Evolutionary conservation across 1,284 basidiomycete species (phyloP).

Genomic region (Tylopilus orsonianus): DNA sequence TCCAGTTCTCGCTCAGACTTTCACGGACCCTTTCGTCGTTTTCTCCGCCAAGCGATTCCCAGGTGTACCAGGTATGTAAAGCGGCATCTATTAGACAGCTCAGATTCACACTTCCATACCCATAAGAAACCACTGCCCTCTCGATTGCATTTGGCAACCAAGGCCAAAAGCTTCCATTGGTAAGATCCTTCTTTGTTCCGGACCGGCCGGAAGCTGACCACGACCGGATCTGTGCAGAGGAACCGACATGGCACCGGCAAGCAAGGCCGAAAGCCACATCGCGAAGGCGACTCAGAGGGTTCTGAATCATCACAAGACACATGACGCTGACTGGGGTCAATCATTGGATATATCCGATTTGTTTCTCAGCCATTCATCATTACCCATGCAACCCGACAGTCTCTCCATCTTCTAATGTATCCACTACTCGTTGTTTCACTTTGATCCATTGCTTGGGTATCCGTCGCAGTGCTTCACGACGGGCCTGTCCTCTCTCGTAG

Average conservation of each 20-base stretch:
- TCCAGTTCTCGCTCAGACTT: conserved; percentile 79
- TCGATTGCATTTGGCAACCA: conserved; percentile 91
- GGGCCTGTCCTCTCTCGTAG: conserved; percentile 37
- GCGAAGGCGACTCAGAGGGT: conserved; percentile 52
- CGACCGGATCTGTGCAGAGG: conserved; percentile 43
- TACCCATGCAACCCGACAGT: conserved; percentile 25
- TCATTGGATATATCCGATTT: conserved; percentile 14
- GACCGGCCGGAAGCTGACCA: conserved; percentile 29
- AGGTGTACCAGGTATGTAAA: conserved; percentile 76
- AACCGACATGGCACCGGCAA: conserved; percentile 67
- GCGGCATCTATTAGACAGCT: conserved; percentile 12
- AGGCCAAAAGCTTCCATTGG: conserved; percentile 86
- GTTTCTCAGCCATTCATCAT: conserved; percentile 21
- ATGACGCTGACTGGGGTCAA: conserved; percentile 20
- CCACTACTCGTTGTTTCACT: conserved; percentile 18
- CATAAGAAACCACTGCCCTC: conserved; percentile 78
- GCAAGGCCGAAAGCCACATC: conserved; percentile 48
- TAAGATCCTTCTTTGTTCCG: conserved; percentile 40
- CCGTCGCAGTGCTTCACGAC: conserved; percentile 24
- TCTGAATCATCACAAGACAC: conserved; percentile 44
- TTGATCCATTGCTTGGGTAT: conserved; percentile 21
- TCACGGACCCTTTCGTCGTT: conserved; percentile 87
- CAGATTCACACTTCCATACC: conserved; percentile 16
- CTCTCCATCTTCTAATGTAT: conserved; percentile 31
- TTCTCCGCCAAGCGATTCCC: conserved; percentile 92